A percentile compares a stretch with the other conserved stretches of the same genome.
Conservation (phyloP, 78 protist genomes). For the Speleostelium caveatum region DNA sequence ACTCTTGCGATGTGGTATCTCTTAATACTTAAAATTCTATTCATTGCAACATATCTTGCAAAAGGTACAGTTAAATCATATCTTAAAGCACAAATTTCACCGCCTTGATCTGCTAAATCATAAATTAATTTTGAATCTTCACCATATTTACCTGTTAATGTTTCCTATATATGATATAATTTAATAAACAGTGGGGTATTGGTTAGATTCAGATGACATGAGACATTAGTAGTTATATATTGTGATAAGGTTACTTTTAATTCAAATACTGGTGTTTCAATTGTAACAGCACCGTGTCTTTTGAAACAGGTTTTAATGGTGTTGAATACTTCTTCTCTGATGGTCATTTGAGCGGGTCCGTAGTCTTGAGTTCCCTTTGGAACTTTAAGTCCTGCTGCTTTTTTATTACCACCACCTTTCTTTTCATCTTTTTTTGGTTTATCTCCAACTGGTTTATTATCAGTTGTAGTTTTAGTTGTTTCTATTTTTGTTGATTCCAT, state of each 20-base stretch:
- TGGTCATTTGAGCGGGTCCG: conserved; percentile 88
- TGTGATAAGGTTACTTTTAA: conserved; percentile 78
- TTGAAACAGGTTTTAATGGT: conserved; percentile 85
- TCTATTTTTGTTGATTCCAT: not conserved
- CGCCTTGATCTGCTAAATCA: conserved; percentile 96
- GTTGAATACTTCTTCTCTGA: conserved; percentile 88
- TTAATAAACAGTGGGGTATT: not conserved
- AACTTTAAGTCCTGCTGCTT: conserved; percentile 18
- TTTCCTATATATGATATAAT: conserved; percentile 65
- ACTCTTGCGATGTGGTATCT: conserved; percentile 97
- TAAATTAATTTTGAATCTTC: conserved; percentile 97
- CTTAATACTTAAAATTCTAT: conserved; percentile 85
- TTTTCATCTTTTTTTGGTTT: not conserved
- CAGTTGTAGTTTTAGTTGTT: not conserved
- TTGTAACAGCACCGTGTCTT: conserved; percentile 96
- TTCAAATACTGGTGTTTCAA: conserved; percentile 98
- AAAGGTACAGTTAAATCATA: conserved; percentile 97
- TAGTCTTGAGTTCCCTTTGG: conserved; percentile 90
- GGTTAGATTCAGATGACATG: not conserved
- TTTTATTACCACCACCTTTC: conserved; percentile 3
- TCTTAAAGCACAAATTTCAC: conserved; percentile 93
- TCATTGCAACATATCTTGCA: conserved; percentile 94
- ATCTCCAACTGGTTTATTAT: not conserved
- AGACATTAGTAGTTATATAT: not conserved
- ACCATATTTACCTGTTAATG: conserved; percentile 96